These are phyloP conservation scores for Mycosphaerelloides madeirae DNA, from an alignment of 2,329 filamentous ascomycete genomes.

Conservation along the genomic window DNA sequence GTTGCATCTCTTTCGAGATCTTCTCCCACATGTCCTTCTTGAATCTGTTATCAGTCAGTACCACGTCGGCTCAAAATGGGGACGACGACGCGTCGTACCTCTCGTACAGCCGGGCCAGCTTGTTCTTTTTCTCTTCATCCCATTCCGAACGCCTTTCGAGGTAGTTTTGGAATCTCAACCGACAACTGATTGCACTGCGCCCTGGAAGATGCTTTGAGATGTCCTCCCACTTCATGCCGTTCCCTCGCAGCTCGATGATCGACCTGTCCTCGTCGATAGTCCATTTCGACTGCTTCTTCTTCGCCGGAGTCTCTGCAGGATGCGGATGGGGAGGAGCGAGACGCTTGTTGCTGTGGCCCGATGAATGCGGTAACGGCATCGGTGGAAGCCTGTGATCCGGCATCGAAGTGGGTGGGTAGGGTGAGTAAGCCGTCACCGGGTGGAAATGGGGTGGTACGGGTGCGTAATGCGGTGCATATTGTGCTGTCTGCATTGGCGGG, in stretches of 20 bases:
- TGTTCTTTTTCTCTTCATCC: conserved; percentile 97
- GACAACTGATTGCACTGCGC: conserved; percentile 87
- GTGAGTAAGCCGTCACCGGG: conserved; percentile 25
- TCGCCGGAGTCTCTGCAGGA: conserved; percentile 63
- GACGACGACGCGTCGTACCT: conserved; percentile 57
- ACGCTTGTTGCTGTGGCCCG: conserved; percentile 36
- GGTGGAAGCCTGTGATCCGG: conserved; percentile 26
- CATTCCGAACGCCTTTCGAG: conserved; percentile 87
- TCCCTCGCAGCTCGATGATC: conserved; percentile 84
- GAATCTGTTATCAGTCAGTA: conserved; percentile 58
- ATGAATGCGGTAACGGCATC: conserved; percentile 39
- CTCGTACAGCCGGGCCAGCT: conserved; percentile 88
- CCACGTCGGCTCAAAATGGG: background rate
- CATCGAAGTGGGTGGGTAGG: conserved; percentile 25
- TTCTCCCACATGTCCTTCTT: conserved; percentile 98
- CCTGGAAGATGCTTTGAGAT: conserved; percentile 88
- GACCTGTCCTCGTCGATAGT: conserved; percentile 87
- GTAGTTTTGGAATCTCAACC: conserved; percentile 95
- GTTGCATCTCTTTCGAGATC: conserved; percentile 88
- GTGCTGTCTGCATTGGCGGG: conserved; percentile 28
- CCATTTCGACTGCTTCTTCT: conserved; percentile 98
- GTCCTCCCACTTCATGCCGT: conserved; percentile 98
- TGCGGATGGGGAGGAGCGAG: conserved; percentile 43
- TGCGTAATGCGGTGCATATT: conserved; percentile 23
- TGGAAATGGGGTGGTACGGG: conserved; percentile 22